Conservation (phyloP, 352 stramenopile species). For the Plasmopara halstedii region DNA sequence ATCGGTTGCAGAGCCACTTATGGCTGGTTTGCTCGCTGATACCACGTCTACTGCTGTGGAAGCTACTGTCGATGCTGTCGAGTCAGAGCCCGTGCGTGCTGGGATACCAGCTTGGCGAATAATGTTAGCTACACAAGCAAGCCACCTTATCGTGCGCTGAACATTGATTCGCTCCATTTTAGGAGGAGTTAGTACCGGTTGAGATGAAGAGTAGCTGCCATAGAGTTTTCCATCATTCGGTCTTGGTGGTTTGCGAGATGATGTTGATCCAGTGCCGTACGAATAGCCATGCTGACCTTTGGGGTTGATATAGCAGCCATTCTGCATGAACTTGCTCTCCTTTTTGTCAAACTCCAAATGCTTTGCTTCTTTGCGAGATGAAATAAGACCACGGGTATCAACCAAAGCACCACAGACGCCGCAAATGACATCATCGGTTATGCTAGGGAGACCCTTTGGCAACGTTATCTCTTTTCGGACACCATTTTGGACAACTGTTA, state of each 20-base stretch:
- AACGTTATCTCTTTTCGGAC: slow-evolving; percentile 49
- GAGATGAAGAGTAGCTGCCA: slow-evolving; percentile 9
- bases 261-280: slow-evolving; percentile 9
- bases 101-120: slow-evolving; percentile 41
- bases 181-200: slow-evolving; percentile 29
- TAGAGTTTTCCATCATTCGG: slow-evolving; percentile 15
- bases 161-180: slow-evolving; percentile 82
- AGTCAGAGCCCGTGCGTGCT: slow-evolving; percentile 4
- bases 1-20: neutral
- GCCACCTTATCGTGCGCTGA: slow-evolving; percentile 62
- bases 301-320: slow-evolving; percentile 53
- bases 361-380: slow-evolving; percentile 42
- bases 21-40: neutral
- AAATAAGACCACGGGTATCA: slow-evolving; percentile 45
- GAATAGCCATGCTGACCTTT: slow-evolving; percentile 12
- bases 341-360: slow-evolving; percentile 48
- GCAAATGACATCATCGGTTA: slow-evolving; percentile 51
- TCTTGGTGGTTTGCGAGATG: slow-evolving; percentile 14
- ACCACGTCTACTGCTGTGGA: neutral
- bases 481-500: slow-evolving; percentile 45
- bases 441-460: slow-evolving; percentile 40
- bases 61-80: neutral
- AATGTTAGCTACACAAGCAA: slow-evolving; percentile 56
- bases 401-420: slow-evolving; percentile 43
- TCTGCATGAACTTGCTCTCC: slow-evolving; percentile 50